Conservation (phyloP, 1,139 yeast species). For the Williopsis jadinii region DNA sequence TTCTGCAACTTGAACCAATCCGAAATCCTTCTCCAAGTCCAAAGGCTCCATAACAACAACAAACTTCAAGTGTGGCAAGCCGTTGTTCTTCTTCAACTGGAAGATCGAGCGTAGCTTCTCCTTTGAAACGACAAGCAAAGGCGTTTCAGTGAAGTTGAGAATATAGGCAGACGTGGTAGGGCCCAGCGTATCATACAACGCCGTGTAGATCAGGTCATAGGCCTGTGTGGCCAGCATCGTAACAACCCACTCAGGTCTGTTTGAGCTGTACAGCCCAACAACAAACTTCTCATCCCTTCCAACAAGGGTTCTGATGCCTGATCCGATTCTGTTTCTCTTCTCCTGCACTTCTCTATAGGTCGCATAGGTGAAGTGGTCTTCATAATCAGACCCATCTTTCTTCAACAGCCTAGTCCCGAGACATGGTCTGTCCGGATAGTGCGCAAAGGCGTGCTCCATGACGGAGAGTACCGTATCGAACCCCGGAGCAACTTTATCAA, state of each 20-base stretch:
- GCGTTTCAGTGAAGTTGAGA: slow-evolving; percentile 47
- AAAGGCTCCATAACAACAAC: slow-evolving; percentile 48
- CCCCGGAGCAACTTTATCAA: slow-evolving; percentile 32
- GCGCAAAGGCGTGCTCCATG: slow-evolving; percentile 28
- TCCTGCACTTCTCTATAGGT: slow-evolving; percentile 35
- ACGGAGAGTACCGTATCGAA: slow-evolving; percentile 31
- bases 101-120: slow-evolving; percentile 37
- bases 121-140: slow-evolving; percentile 33
- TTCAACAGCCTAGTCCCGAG: slow-evolving; percentile 31
- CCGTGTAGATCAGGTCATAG: slow-evolving; percentile 47
- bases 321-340: slow-evolving; percentile 47
- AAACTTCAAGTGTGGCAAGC: slow-evolving; percentile 31
- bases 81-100: slow-evolving; percentile 27
- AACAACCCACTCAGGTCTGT: slow-evolving; percentile 53
- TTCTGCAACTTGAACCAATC: slow-evolving; percentile 24
- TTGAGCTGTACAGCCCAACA: slow-evolving; percentile 50
- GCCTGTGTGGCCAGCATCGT: slow-evolving; percentile 53
- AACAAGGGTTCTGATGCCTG: slow-evolving; percentile 45
- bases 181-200: slow-evolving; percentile 61
- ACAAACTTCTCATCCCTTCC: slow-evolving; percentile 34
- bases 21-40: slow-evolving; percentile 28
- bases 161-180: slow-evolving; percentile 52
- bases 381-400: slow-evolving; percentile 16
- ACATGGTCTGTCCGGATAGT: slow-evolving; percentile 25
- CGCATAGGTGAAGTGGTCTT: slow-evolving; percentile 39